Base-by-base conservation (phyloP, 2,329 filamentous ascomycete species). In the Gaeumannomyces tritici region DNA sequence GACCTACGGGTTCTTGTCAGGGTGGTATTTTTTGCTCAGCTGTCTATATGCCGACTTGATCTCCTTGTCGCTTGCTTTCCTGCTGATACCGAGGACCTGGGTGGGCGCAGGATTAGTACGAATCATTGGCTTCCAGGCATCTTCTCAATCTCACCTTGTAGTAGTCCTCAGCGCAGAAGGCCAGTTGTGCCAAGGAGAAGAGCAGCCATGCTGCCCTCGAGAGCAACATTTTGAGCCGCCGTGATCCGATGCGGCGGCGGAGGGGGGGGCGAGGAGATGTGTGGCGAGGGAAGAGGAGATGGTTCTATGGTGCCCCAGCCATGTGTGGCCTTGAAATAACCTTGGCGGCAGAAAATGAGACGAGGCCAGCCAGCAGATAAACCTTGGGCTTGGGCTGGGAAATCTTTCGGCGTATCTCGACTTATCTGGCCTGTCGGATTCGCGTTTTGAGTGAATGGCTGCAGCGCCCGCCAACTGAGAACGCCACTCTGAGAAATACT, bases 1-100 rank as follows among this genome's bases (percentile, higher is more conserved):
- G 28, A 78, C 89, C 70, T 83, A 95, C 89, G 93, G 92, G 70
- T 98, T 98, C 83, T 99, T 99, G 76, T 99, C 95, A 4, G 95
- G 95, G 72, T 99, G 95, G 74, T 84, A 97, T 74, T 96, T 96
- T 76, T 98, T 98, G 79, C 90, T 96, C 13, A 99, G 81, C 64
- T 86, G 88, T 64, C 93, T 86, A 76, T 99, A 99, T 27, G 95
- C 93, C 57, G 90, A 89, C 76, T 99, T 99, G 73, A 99, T 89
- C 70, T 98, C 89, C 70, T 88, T 87, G 62, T 96, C 92, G 58
- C 85, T 88, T 21, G 93, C 93, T 64, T 88, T 81, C 70, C 86
- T 91, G 70, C 88, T 84, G 66, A 99, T 77, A 62, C 89, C 91
- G 29, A 99, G 85, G 63, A 96, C 77, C 86, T 96, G 60, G 1